Evolutionary conservation across 2,329 filamentous ascomycete genomes (phyloP), one percentile per base, ranked within the genome.

Genomic region (Penicillium glabrum): DNA sequence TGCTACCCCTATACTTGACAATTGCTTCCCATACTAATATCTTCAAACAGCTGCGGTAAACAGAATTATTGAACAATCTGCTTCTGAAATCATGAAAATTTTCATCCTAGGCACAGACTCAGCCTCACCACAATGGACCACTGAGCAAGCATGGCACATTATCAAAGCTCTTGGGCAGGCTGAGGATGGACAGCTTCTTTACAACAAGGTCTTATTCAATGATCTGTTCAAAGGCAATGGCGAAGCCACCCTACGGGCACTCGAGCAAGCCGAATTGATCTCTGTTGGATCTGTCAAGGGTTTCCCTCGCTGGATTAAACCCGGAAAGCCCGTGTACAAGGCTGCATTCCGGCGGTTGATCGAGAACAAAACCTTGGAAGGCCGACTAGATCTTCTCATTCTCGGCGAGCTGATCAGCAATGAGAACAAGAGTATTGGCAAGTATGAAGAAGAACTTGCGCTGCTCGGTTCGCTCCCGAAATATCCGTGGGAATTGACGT

Each of bases 51-150:
- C 89, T 64, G 95, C 95, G 3, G 88, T 97, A 2, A 81, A 86
- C 23, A 92, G 96, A 62, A 98, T 99, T 60, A 89, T 96, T 53
- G 87, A 91, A 53, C 91, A 96, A 69, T 89, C 89, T 19, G 90
- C 92, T 0, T 90, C 90, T 0, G 95, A 98, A 69, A 93, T 98
- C 47, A 79, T 96, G 59, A 96, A 96, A 69, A 92, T 97, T 82
- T 98, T 93, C 77, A 84, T 99, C 29, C 80, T 96, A 3, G 68
- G 80, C 44, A 71, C 76, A 24, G 84, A 86, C 46, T 83, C 83
- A 50, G 77, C 79, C 3, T 77, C 81, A 41, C 83, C 83, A 29
- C 83, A 84, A 53, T 98, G 91, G 90, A 90, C 87, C 0, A 80
- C 86, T 5, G 88, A 95, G 69, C 95, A 98, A 77, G 93, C 91